Conservation (phyloP, 805 yeast species). For the Sungouiella blattae region DNA sequence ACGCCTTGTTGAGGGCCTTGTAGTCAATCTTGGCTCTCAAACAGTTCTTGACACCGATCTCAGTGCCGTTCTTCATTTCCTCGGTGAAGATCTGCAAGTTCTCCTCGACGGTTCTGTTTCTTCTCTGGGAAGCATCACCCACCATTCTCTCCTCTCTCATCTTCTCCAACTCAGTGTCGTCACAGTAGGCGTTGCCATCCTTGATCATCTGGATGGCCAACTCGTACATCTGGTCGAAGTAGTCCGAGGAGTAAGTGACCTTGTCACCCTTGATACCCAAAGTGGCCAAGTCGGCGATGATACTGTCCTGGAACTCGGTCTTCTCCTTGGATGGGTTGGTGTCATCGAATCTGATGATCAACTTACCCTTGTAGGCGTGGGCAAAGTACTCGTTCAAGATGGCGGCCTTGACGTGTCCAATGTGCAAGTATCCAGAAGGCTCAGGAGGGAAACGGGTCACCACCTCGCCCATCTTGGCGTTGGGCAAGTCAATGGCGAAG, state of each 20-base stretch:
- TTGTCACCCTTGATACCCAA: conserved; percentile 91
- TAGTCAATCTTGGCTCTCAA: conserved; percentile 95
- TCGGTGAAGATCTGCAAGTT: conserved; percentile 79
- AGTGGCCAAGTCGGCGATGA: conserved; percentile 84
- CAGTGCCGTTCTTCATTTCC: conserved; percentile 94
- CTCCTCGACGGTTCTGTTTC: conserved; percentile 92
- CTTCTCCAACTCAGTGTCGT: conserved; percentile 87
- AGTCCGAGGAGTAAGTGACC: conserved; percentile 87
- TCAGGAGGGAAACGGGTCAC: conserved; percentile 99
- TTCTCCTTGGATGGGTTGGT: conserved; percentile 98
- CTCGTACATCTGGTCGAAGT: conserved; percentile 89
- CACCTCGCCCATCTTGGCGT: conserved; percentile 90
- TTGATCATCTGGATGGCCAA: conserved; percentile 82
- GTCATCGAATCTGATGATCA: conserved; percentile 95
- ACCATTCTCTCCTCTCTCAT: conserved; percentile 99
- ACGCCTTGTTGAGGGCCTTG: conserved; percentile 85
- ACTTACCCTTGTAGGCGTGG: conserved; percentile 90
- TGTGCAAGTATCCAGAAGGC: conserved; percentile 98
- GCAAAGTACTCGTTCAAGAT: conserved; percentile 96
- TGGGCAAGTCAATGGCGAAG: conserved; percentile 88
- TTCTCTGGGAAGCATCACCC: conserved; percentile 87
- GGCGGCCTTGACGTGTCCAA: conserved; percentile 99
- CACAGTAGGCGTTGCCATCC: conserved; percentile 96
- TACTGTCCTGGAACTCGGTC: conserved; percentile 89
- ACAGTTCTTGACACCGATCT: conserved; percentile 87